phyloP scores from a whole-genome alignment of 768 basidiomycete genomes.

The Saitozyma podzolica region DNA sequence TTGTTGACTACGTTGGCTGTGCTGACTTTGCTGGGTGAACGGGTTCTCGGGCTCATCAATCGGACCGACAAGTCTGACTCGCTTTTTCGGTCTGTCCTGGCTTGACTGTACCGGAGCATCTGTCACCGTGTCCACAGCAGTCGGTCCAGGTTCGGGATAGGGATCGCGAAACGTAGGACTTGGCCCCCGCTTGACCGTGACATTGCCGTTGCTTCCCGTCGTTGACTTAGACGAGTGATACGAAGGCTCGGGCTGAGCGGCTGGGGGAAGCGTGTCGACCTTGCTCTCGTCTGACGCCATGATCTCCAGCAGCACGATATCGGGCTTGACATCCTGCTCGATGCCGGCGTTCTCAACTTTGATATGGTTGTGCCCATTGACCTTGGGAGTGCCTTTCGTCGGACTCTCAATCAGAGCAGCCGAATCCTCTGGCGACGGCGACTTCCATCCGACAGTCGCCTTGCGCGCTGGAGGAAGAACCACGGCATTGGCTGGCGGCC shows the following conservation, averaged over 20 bases:
- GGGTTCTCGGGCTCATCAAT: slow-evolving; percentile 10
- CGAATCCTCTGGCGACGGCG: slow-evolving; percentile 28
- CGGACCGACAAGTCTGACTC: slow-evolving; percentile 37
- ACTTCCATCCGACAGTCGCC: slow-evolving; percentile 24
- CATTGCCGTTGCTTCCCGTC: neutral
- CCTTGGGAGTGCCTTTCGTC: slow-evolving; percentile 8
- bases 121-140: neutral
- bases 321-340: slow-evolving; percentile 3
- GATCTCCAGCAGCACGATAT: slow-evolving; percentile 5
- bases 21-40: slow-evolving; percentile 11
- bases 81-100: slow-evolving; percentile 24
- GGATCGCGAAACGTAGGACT: slow-evolving; percentile 12
- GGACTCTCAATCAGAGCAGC: slow-evolving; percentile 13
- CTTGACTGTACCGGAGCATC: neutral
- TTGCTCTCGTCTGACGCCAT: neutral
- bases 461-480: slow-evolving; percentile 29
- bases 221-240: neutral
- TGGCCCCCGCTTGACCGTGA: neutral
- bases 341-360: slow-evolving; percentile 11
- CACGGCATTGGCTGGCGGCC: slow-evolving; percentile 23
- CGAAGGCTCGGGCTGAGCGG: slow-evolving; percentile 6
- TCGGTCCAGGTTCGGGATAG: neutral
- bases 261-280: slow-evolving; percentile 1
- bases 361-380: neutral
- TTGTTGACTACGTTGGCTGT: slow-evolving; percentile 8